A percentile compares a stretch with the other conserved stretches of the same genome.
These are phyloP conservation scores for Botrytis squamosa DNA, from an alignment of 2,329 filamentous ascomycete species.

Conservation along the genomic window DNA sequence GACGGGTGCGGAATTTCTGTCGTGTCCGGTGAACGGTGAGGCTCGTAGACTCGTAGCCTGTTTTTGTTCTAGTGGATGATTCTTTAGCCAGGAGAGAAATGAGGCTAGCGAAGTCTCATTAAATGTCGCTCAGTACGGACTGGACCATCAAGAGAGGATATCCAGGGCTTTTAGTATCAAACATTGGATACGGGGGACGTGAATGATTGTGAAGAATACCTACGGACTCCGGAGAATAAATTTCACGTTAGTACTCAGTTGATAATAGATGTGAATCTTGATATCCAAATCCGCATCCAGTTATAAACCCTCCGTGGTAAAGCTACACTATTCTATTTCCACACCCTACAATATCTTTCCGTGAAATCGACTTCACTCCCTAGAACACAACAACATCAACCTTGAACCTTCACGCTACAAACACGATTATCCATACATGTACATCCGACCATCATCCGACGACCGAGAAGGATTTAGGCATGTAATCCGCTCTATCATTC, in stretches of 20 bases:
- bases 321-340: neutral
- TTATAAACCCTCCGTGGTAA: neutral
- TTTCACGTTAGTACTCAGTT: neutral
- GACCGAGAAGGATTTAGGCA: neutral
- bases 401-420: neutral
- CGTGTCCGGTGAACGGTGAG: neutral
- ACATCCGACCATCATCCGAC: neutral
- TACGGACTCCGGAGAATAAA: neutral
- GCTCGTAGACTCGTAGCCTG: neutral
- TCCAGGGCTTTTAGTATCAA: neutral
- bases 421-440: neutral
- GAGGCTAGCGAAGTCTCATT: too few relatives aligned
- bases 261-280: neutral
- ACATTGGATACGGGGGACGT: neutral
- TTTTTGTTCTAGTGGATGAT: neutral
- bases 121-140: neutral
- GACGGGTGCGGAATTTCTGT: neutral
- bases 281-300: neutral
- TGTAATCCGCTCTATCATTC: neutral
- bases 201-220: neutral
- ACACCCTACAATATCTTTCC: too few relatives aligned
- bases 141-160: too few relatives aligned
- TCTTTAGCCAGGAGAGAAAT: neutral
- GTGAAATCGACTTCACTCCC: neutral
- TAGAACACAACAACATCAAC: neutral